Percentiles rank a stretch among this genome's conserved stretches.
phyloP scores from a whole-genome alignment of 805 yeast genomes.

The Suhomyces sp. region DNA sequence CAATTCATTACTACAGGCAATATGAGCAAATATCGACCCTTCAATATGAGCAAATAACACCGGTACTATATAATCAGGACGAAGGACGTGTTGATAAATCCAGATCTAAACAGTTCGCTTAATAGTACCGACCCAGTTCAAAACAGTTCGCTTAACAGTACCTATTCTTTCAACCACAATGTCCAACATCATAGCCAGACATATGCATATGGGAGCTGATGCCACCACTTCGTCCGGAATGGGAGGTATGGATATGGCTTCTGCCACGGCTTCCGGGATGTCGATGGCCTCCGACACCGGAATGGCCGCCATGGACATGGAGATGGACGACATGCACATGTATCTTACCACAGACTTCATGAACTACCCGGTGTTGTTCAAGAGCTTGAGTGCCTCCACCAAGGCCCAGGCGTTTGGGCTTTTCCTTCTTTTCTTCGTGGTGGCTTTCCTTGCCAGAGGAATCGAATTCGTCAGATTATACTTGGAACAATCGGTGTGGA shows the following conservation, averaged over 20 bases:
- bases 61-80: no score
- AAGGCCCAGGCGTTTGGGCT: constrained; percentile 73
- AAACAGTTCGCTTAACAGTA: no score
- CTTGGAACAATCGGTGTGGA: constrained; percentile 66
- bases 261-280: constrained; percentile 7
- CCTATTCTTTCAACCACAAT: constrained; percentile 1
- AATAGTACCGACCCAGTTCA: no score
- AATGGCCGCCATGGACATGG: constrained; percentile 16
- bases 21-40: no score
- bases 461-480: constrained; percentile 59
- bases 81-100: no score
- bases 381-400: constrained; percentile 48
- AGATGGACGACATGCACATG: constrained; percentile 53
- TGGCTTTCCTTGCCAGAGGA: constrained; percentile 61
- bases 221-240: background rate
- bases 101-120: no score
- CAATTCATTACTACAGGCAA: no score
- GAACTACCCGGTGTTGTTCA: constrained; percentile 64
- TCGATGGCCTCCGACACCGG: constrained; percentile 6
- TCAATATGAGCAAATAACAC: no score
- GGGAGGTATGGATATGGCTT: constrained; percentile 6
- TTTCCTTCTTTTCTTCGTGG: constrained; percentile 57
- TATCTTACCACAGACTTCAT: constrained; percentile 51
- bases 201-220: constrained; percentile 6
- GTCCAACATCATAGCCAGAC: background rate